These are phyloP conservation scores for Juncus inflexus DNA, from an alignment of 176 grass and related monocot genomes.

Conservation along the genomic window DNA sequence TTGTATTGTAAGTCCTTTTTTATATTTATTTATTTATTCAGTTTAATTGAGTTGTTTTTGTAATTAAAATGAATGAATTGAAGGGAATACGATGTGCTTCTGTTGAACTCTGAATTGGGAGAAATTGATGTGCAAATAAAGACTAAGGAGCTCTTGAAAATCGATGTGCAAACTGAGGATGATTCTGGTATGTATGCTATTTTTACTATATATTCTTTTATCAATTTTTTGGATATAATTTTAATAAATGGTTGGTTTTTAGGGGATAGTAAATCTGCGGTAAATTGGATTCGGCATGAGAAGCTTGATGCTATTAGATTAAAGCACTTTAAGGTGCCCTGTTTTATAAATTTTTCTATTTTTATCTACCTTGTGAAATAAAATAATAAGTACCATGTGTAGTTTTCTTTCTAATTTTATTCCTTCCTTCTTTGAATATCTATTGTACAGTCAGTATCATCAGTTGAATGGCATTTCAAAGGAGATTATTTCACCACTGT, in stretches of 20 bases:
- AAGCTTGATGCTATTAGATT: constrained; percentile 68
- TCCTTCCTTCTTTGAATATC: not conserved
- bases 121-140: constrained; percentile 66
- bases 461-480: constrained; percentile 93
- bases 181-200: constrained; percentile 27
- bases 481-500: constrained; percentile 97
- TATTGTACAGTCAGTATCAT: constrained; percentile 65
- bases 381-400: not conserved
- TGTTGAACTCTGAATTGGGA: constrained; percentile 72
- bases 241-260: constrained; percentile 7
- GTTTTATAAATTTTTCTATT: not conserved
- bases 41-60: constrained; percentile 13
- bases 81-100: constrained; percentile 70
- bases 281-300: constrained; percentile 78
- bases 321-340: constrained; percentile 75
- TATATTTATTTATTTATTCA: constrained; percentile 22
- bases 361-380: not conserved
- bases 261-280: constrained; percentile 72
- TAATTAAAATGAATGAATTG: constrained; percentile 19
- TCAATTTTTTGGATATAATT: not conserved
- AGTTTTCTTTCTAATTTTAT: constrained; percentile 30
- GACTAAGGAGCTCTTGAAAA: constrained; percentile 51
- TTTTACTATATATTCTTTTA: not conserved
- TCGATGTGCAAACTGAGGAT: constrained; percentile 54
- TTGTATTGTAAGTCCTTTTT: constrained; percentile 54